phyloP scores from a whole-genome alignment of 495 filamentous ascomycete species.

The Xylaria cubensis region DNA sequence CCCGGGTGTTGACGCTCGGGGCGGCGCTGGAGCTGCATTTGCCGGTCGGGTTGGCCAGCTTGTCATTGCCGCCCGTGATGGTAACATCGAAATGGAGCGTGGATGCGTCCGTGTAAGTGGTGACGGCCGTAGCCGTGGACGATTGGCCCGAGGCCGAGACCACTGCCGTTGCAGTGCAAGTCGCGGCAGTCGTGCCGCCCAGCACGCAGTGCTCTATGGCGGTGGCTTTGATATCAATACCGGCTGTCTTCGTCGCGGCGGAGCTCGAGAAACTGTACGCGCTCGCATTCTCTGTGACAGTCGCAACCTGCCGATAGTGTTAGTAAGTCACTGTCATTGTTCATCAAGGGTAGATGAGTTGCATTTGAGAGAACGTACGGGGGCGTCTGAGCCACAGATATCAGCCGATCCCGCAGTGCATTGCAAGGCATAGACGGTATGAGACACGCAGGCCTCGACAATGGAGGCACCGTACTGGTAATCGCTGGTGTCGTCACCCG shows the following conservation, averaged over 20 bases:
- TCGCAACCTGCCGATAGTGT: background rate
- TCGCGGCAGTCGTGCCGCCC: conserved; percentile 2
- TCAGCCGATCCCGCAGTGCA: background rate
- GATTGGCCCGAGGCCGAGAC: conserved; percentile 13
- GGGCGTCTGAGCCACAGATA: background rate
- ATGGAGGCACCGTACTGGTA: conserved; percentile 15
- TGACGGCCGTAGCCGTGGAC: background rate
- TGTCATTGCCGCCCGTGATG: conserved; percentile 18
- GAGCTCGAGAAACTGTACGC: conserved; percentile 1
- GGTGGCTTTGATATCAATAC: conserved; percentile 2
- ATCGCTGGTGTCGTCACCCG: background rate
- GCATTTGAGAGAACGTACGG: conserved; percentile 3
- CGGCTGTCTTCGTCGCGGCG: background rate
- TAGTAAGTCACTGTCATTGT: background rate
- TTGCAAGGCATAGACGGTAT: conserved; percentile 1
- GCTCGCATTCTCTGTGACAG: conserved; percentile 20
- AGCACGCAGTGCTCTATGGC: conserved; percentile 11
- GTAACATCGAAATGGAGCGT: background rate
- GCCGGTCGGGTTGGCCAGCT: conserved; percentile 22
- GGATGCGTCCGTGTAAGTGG: conserved; percentile 10
- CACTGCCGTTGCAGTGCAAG: conserved; percentile 1
- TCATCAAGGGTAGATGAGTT: background rate
- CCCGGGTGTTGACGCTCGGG: background rate
- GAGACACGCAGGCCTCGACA: background rate
- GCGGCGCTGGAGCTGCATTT: conserved; percentile 17